Percentiles rank a stretch among this genome's conserved stretches.
These are phyloP conservation scores for Hygrocybe coccinea DNA, from an alignment of 768 basidiomycete species.

Conservation along the genomic window DNA sequence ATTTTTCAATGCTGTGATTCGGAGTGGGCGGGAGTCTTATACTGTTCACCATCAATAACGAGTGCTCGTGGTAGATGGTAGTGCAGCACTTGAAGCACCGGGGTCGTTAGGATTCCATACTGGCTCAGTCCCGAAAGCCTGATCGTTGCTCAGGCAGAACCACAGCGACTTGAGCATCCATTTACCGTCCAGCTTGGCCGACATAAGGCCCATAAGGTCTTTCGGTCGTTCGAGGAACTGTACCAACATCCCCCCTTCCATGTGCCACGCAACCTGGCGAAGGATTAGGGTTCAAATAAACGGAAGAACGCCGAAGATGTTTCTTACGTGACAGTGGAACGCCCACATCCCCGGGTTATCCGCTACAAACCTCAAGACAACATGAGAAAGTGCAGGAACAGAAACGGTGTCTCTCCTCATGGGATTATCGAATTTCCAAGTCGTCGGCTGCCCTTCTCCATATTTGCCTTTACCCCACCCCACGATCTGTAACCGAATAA, in stretches of 20 bases:
- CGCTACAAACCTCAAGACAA: background rate
- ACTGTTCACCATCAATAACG: too few species aligned
- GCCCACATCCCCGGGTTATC: conserved; percentile 1
- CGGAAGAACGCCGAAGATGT: background rate
- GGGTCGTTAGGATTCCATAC: background rate
- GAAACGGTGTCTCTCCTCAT: background rate
- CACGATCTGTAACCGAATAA: background rate
- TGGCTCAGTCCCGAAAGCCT: background rate
- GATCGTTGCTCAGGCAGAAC: background rate
- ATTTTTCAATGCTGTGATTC: too few species aligned
- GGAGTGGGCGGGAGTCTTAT: too few species aligned
- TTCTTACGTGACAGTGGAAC: background rate
- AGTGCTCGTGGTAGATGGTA: too few species aligned
- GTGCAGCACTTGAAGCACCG: too few species aligned
- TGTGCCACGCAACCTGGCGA: background rate
- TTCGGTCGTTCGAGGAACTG: background rate
- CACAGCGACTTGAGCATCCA: background rate
- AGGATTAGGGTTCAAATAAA: too few species aligned
- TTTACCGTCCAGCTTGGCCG: background rate
- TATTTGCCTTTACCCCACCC: background rate
- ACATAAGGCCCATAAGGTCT: background rate
- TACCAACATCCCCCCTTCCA: background rate
- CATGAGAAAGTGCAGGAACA: background rate
- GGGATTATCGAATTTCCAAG: background rate
- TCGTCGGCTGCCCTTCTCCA: background rate